Conservation (phyloP, 805 yeast genomes). For the Candida nanaspora region DNA sequence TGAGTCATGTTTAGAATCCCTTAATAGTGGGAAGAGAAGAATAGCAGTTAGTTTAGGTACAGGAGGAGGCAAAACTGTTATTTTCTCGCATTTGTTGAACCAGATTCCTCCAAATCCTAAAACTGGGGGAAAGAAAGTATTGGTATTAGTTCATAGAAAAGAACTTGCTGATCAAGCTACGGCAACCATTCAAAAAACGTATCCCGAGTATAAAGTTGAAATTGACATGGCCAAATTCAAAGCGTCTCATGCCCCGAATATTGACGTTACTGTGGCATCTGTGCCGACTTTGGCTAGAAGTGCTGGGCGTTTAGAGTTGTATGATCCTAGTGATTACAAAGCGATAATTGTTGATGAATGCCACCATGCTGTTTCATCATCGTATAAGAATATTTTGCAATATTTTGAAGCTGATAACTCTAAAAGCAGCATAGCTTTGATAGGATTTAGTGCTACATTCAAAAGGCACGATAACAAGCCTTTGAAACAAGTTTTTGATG, state of each 20-base stretch:
- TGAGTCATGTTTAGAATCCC: conserved; percentile 40
- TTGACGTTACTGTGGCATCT: conserved; percentile 72
- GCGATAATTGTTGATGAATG: conserved; percentile 85
- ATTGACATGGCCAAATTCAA: conserved; percentile 60
- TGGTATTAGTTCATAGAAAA: conserved; percentile 74
- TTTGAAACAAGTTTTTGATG: conserved; percentile 55
- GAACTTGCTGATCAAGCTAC: conserved; percentile 75
- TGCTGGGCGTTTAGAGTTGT: conserved; percentile 38
- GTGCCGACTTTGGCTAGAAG: conserved; percentile 54
- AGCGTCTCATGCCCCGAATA: conserved; percentile 29
- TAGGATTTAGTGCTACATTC: conserved; percentile 89
- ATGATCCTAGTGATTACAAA: conserved; percentile 55
- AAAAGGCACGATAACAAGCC: conserved; percentile 66
- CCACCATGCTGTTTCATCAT: conserved; percentile 76
- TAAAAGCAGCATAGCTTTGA: conserved; percentile 42
- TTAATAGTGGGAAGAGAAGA: conserved; percentile 39
- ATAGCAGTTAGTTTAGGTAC: conserved; percentile 86
- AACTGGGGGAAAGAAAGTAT: conserved; percentile 29
- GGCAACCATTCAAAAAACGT: conserved; percentile 32
- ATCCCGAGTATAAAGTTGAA: conserved; percentile 48
- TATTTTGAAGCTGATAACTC: conserved; percentile 46
- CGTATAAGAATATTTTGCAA: conserved; percentile 52
- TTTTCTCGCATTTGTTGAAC: conserved; percentile 54
- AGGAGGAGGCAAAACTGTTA: conserved; percentile 91
- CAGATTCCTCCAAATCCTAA: conserved; percentile 17